Base-by-base conservation (phyloP, 192 early-diverging fungal genomes). In the Phycomyces blakesleeanus region DNA sequence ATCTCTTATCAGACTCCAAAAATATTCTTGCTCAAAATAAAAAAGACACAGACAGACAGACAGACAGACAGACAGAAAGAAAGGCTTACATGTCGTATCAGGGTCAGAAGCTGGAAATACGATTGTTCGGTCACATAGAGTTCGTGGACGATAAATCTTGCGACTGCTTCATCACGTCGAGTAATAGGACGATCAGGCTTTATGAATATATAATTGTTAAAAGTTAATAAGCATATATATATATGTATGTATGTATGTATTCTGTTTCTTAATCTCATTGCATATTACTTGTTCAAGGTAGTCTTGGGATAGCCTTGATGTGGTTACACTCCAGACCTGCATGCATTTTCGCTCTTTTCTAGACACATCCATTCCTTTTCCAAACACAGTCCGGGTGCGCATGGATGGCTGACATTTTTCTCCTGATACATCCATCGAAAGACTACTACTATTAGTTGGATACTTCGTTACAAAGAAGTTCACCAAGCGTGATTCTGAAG, bases 31-130 rank as follows among this genome's bases (percentile, higher is more conserved):
- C 7, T 7, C 29, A 34, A 34, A 34, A n/a, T n/a, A n/a, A n/a
- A n/a, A n/a, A n/a, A n/a, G n/a, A n/a, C n/a, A n/a, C n/a, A n/a
- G n/a, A n/a, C n/a, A n/a, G n/a, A n/a, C n/a, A n/a, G n/a, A n/a
- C n/a, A n/a, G n/a, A n/a, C n/a, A n/a, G n/a, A n/a, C n/a, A n/a
- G n/a, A n/a, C n/a, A n/a, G n/a, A n/a, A n/a, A n/a, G n/a, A n/a
- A 39, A 49, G 18, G 37, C 20, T 69, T 67, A 81, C 80, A 64
- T 71, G 70, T 57, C 76, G 63, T n/a, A 76, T 73, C 10, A 68
- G 66, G 21, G 41, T 59, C 57, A 82, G 47, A 39, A 76, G 68
- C 44, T 75, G 66, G 37, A 75, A 37, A 44, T 62, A 72, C 18
- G 64, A 66, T 16, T 61, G 49, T 61, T 72, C 70, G 9, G 70